phyloP scores from a whole-genome alignment of 2,329 filamentous ascomycete species.

The Byssochlamys sp. region DNA sequence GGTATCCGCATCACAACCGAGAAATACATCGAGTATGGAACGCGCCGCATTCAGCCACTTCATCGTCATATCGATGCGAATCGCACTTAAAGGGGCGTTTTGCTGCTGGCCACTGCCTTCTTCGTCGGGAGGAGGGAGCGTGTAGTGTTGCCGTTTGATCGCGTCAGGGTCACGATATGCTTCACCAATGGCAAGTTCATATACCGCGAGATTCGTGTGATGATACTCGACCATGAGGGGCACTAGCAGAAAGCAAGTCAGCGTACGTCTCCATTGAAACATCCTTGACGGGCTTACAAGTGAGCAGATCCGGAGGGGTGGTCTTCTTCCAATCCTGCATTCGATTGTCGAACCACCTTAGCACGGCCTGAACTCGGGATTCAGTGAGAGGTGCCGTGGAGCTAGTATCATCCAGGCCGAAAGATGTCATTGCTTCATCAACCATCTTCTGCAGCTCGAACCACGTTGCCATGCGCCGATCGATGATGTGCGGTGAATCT shows the following conservation, averaged over 20 bases:
- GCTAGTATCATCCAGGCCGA: conserved; percentile 28
- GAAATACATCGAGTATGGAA: conserved; percentile 22
- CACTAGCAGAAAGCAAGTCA: conserved; percentile 8
- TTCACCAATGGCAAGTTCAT: conserved; percentile 26
- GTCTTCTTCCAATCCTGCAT: conserved; percentile 26
- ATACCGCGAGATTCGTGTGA: conserved; percentile 21
- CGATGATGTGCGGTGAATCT: conserved; percentile 19
- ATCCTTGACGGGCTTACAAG: conserved; percentile 11
- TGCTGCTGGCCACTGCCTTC: conserved; percentile 8
- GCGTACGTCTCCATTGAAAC: not conserved
- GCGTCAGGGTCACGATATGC: conserved; percentile 28
- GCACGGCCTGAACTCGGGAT: conserved; percentile 23
- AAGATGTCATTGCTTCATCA: conserved; percentile 26
- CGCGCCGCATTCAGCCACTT: conserved; percentile 31
- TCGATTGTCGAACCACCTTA: conserved; percentile 27
- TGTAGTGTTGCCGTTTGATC: conserved; percentile 24
- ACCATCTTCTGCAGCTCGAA: conserved; percentile 26
- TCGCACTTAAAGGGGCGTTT: conserved; percentile 17
- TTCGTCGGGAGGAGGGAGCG: conserved; percentile 19
- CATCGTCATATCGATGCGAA: conserved; percentile 27
- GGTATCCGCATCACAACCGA: conserved; percentile 23
- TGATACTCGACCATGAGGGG: conserved; percentile 23
- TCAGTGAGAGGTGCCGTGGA: conserved; percentile 22
- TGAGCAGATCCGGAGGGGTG: conserved; percentile 18
- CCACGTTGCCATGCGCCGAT: conserved; percentile 24